Base-by-base conservation (phyloP, 1,284 basidiomycete species). In the Malassezia nana region DNA sequence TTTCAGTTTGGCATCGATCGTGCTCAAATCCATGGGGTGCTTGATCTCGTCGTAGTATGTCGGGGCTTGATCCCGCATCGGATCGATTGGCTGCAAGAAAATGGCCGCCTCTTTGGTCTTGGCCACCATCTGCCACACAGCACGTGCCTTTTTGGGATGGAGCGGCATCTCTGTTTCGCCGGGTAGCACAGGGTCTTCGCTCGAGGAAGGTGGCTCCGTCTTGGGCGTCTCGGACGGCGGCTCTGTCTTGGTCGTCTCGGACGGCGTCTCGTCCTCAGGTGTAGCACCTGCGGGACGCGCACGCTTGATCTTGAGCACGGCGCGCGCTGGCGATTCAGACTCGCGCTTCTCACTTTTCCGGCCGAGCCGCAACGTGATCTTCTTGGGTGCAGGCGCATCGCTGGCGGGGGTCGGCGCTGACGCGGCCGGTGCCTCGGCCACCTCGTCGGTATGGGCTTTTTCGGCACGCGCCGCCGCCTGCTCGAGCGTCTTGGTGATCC, bases 11-110 rank as follows among this genome's bases (percentile, higher is more conserved):
- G 78, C 78, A 30, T 76, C 75, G 69, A 96, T 87, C 9, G 91
- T 94, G 9, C 82, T 83, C 51, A 96, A 83, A 76, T 98, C 91
- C 89, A 96, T 98, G 6, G 94, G 94, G 59, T 59, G 41, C 61
- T 82, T 78, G 72, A 99, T 95, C 76, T 96, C 94, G 9, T 94
- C 83, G 55, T 86, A 83, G 74, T 98, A 98, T 87, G 89, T 74
- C 85, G 91, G 25, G 84, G 88, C 75, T 86, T 86, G 46, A 76
- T 65, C 71, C 40, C 35, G 59, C 52, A 84, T 75, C 0, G 91
- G 86, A 74, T 98, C 86, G 13, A 98, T 92, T 1, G 92, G 89
- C 16, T 80, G 79, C 35, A 81, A 71, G 77, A 98, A 98, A 57
- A 92, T 85, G 26, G 77, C 74, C 12, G 84, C 82, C 65, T 87